Evolutionary conservation across 805 yeast genomes (phyloP), one percentile per base, ranked within the genome.

Genomic region (Grigorovia humatica): DNA sequence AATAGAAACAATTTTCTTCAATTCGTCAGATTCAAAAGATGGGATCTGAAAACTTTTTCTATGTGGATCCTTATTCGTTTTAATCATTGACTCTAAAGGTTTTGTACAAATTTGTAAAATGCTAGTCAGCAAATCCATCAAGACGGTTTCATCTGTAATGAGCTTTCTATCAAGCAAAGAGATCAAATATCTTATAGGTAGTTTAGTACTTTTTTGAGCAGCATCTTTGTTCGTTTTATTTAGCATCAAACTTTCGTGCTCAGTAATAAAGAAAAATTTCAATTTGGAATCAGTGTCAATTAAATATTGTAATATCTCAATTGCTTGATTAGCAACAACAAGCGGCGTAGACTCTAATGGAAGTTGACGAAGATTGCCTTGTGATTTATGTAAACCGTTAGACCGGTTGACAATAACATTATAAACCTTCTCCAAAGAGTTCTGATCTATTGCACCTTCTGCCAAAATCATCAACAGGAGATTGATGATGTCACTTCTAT

Each of bases 91-190:
- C 29, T 74, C 74, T 47, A 89, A 70, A 2, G 95, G 89, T 55
- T 85, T 75, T 0, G 96, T 85, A 3, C 90, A 80, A 47, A 83
- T 78, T 60, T 86, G 93, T 35, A 89, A 72, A 17, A 88, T 80
- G 53, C 85, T 74, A 0, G 96, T 84, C 29, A 89, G 67, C 20
- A 82, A 66, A 62, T 89, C 96, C 82, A 90, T 78, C 56, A 88
- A 72, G 6, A 80, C 79, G 6, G 84, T 80, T 62, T 86, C 95
- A 50, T 84, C 85, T 23, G 78, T 78, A 49, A 88, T 77, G n/a
- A 82, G 63, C 8, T 76, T 74, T 51, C 80, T 79, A 43, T 82
- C 84, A 52, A 90, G 69, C 17, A 90, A 65, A 7, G 72, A 70
- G 30, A 90, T 70, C 30, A 90, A 70, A 48, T 79, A 70, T 61